A percentile compares a stretch with the other conserved stretches of the same genome.
Evolutionary conservation across 805 yeast genomes (phyloP).

Genomic region (Candida nemodendra): DNA sequence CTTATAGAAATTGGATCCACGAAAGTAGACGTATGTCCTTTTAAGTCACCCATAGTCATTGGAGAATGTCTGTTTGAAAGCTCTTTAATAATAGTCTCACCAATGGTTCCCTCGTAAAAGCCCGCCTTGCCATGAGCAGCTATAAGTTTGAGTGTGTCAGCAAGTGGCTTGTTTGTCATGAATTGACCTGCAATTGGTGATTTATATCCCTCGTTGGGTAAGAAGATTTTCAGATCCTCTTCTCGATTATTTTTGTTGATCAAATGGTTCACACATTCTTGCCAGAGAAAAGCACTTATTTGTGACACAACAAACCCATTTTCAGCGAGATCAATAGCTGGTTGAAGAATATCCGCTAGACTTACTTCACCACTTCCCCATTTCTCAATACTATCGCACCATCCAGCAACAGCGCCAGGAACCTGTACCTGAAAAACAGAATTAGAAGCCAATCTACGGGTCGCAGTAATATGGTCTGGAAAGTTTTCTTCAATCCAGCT

Average conservation of each 20-base stretch:
- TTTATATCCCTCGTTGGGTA: conserved; percentile 34
- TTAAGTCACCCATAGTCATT: conserved; percentile 54
- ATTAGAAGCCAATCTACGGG: conserved; percentile 45
- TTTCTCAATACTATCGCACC: conserved; percentile 64
- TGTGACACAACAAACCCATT: conserved; percentile 64
- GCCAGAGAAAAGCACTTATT: conserved; percentile 54
- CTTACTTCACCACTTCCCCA: conserved; percentile 75
- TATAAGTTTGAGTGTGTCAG: conserved; percentile 49
- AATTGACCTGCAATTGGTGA: conserved; percentile 63
- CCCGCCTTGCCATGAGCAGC: conserved; percentile 61
- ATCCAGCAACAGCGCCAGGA: conserved; percentile 80
- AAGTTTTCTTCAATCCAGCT: conserved; percentile 43
- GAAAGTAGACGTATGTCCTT: conserved; percentile 54
- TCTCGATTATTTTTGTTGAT: conserved; percentile 33
- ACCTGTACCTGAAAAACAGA: conserved; percentile 66
- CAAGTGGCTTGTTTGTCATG: conserved; percentile 50
- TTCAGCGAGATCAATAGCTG: conserved; percentile 69
- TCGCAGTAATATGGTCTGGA: conserved; percentile 43
- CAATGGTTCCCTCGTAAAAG: conserved; percentile 70
- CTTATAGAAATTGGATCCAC: conserved; percentile 62
- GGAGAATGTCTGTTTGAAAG: conserved; percentile 55
- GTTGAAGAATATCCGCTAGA: conserved; percentile 55
- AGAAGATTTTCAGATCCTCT: conserved; percentile 30
- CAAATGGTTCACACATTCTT: conserved; percentile 38
- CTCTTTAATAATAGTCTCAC: conserved; percentile 58